Conservation (phyloP, 148 eudicot species). For the Fagopyrum tataricum region DNA sequence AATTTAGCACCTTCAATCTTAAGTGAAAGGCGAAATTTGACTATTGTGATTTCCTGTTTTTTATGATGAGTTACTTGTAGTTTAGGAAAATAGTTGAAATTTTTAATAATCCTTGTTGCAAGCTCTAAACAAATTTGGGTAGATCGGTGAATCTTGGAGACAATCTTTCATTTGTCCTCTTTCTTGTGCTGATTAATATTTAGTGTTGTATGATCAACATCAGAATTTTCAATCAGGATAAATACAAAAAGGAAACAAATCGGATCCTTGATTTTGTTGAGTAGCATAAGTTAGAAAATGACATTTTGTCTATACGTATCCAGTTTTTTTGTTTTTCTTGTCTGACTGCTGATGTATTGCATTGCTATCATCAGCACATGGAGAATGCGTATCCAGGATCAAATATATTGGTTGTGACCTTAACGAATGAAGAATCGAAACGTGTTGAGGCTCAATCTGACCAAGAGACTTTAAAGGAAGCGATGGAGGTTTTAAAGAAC, state of each 20-base stretch:
- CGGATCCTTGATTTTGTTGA: constrained; percentile 8
- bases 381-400: constrained; percentile 87
- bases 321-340: background rate
- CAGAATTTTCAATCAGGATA: background rate
- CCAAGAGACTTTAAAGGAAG: constrained; percentile 71
- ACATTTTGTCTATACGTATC: background rate
- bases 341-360: constrained; percentile 7
- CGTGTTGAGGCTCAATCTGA: constrained; percentile 77
- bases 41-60: background rate
- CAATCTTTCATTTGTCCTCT: constrained; percentile 6
- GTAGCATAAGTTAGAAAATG: constrained; percentile 5
- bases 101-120: background rate
- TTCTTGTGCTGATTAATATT: background rate
- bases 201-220: constrained; percentile 3
- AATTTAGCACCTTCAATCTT: background rate
- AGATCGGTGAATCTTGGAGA: background rate
- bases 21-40: background rate
- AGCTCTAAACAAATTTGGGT: background rate
- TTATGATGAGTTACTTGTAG: background rate
- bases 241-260: constrained; percentile 9
- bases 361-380: constrained; percentile 66
- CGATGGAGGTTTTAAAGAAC: constrained; percentile 73
- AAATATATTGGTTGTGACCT: constrained; percentile 70
- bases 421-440: constrained; percentile 79
- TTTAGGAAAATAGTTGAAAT: background rate